Evolutionary conservation across 768 basidiomycete genomes (phyloP).

Genomic region (Botryobasidium botryosum): DNA sequence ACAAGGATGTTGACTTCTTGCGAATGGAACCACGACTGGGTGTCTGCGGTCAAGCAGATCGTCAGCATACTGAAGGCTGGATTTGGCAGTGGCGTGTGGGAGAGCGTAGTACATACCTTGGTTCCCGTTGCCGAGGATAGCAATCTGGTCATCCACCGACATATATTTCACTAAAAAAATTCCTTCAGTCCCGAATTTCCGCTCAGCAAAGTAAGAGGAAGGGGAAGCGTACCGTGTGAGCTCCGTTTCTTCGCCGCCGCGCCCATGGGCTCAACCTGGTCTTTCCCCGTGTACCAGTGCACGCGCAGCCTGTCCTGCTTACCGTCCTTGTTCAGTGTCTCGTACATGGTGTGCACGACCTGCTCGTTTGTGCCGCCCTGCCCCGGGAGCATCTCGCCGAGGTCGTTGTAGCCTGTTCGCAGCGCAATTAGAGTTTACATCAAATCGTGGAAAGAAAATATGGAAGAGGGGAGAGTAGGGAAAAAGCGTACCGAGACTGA

Average conservation of each 20-base stretch:
- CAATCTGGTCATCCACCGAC: constrained; percentile 44
- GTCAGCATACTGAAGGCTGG: background rate
- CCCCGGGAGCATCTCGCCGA: constrained; percentile 44
- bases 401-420: constrained; percentile 28
- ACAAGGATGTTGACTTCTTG: constrained; percentile 54
- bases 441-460: too few species aligned
- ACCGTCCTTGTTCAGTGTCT: constrained; percentile 27
- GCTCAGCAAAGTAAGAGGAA: background rate
- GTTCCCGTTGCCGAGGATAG: constrained; percentile 55
- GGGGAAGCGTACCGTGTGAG: constrained; percentile 34
- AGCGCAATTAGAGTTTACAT: background rate
- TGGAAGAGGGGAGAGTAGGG: background rate
- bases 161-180: constrained; percentile 45
- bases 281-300: constrained; percentile 47
- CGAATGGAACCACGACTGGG: constrained; percentile 57
- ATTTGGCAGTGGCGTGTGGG: constrained; percentile 2
- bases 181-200: background rate
- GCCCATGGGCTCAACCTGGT: constrained; percentile 46
- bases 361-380: constrained; percentile 62
- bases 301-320: constrained; percentile 32
- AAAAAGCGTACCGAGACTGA: constrained; percentile 38
- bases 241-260: constrained; percentile 51
- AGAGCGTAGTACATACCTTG: constrained; percentile 26
- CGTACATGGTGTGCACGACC: constrained; percentile 43
- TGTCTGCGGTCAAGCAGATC: constrained; percentile 29